Percentiles rank a stretch among this genome's conserved stretches.
Evolutionary conservation across 2,329 filamentous ascomycete genomes (phyloP).

Genomic region (Truncatella angustata): DNA sequence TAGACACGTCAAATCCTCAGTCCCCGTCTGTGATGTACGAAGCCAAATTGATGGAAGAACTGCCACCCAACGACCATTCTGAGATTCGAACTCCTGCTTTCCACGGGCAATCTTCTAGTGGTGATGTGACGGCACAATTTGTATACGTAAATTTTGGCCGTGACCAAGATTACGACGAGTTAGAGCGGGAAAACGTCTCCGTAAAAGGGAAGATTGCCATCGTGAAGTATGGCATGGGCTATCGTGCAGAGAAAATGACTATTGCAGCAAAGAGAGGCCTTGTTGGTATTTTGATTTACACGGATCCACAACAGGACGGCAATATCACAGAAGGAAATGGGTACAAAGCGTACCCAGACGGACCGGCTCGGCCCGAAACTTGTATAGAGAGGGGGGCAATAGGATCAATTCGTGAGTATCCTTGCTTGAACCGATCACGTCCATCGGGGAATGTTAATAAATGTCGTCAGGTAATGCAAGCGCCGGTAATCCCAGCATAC

Average conservation of each 20-base stretch:
- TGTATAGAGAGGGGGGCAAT: constrained; percentile 70
- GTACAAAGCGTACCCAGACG: constrained; percentile 63
- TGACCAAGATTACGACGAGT: constrained; percentile 63
- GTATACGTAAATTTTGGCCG: constrained; percentile 72
- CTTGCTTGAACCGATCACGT: constrained; percentile 53
- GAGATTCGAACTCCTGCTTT: too few relatives aligned
- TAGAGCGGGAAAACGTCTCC: constrained; percentile 33
- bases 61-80: too few relatives aligned
- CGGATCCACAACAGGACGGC: constrained; percentile 70
- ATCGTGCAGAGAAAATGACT: constrained; percentile 71
- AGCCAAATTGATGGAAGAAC: too few relatives aligned
- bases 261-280: constrained; percentile 69
- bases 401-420: constrained; percentile 63
- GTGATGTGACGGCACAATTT: constrained; percentile 67
- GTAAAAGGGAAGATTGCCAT: constrained; percentile 68
- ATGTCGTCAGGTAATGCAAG: constrained; percentile 55
- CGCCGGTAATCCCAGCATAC: too few relatives aligned
- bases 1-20: too few relatives aligned
- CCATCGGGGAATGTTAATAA: constrained; percentile 59
- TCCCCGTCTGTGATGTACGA: too few relatives aligned
- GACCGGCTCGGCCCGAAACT: constrained; percentile 67
- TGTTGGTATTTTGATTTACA: constrained; percentile 66
- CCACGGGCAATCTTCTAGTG: constrained; percentile 70
- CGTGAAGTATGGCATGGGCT: constrained; percentile 67
- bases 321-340: constrained; percentile 65